Evolutionary conservation across 805 yeast species (phyloP).

Genomic region (Hemisphaericaspora nanyangensis): DNA sequence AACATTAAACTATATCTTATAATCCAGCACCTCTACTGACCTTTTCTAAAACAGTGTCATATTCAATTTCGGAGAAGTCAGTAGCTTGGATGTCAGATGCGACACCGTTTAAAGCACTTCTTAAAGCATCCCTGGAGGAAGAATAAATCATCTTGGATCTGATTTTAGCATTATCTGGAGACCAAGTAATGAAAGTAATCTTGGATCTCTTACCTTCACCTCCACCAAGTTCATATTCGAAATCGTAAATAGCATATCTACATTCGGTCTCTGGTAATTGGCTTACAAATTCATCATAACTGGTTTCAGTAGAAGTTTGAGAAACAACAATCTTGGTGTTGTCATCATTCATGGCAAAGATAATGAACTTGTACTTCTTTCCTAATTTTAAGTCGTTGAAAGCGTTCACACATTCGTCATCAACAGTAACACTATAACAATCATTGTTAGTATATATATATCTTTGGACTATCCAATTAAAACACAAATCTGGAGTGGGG

Average conservation of each 20-base stretch:
- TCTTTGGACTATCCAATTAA: not conserved
- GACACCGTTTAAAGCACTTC: slow-evolving; percentile 95
- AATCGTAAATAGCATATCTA: slow-evolving; percentile 94
- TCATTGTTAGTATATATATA: slow-evolving; percentile 4
- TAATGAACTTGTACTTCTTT: slow-evolving; percentile 78
- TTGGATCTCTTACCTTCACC: slow-evolving; percentile 94
- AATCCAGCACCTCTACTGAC: slow-evolving; percentile 75
- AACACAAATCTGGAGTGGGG: not conserved
- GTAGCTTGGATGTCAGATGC: slow-evolving; percentile 96
- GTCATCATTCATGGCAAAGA: slow-evolving; percentile 75
- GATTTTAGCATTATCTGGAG: slow-evolving; percentile 96
- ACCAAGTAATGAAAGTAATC: slow-evolving; percentile 77
- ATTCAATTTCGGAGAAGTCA: slow-evolving; percentile 94
- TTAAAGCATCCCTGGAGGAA: slow-evolving; percentile 94
- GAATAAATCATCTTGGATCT: slow-evolving; percentile 98
- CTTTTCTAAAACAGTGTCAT: slow-evolving; percentile 85
- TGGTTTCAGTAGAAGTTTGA: slow-evolving; percentile 67
- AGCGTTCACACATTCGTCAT: slow-evolving; percentile 86
- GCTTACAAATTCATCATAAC: slow-evolving; percentile 83
- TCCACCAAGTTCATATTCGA: slow-evolving; percentile 84
- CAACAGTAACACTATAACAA: slow-evolving; percentile 39
- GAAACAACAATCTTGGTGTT: slow-evolving; percentile 91
- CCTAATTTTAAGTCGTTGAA: slow-evolving; percentile 96
- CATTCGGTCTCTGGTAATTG: slow-evolving; percentile 94
- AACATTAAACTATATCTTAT: slow-evolving; percentile 14